Conservation (phyloP, 2,329 filamentous ascomycete genomes). For the Hymenoscyphus scutula region DNA sequence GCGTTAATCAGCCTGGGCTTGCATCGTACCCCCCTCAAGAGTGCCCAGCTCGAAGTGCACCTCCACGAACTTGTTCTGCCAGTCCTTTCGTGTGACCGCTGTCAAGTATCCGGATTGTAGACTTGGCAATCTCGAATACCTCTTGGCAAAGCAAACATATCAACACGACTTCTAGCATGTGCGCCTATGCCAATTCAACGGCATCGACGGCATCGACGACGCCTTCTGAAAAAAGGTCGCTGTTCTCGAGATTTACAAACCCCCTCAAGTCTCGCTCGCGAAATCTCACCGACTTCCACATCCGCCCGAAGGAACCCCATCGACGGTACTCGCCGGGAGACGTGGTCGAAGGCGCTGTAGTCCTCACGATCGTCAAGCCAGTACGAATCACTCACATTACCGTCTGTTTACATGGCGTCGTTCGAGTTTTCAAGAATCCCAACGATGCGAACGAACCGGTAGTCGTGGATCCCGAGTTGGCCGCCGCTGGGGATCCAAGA, state of each 20-base stretch:
- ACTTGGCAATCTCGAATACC: conserved; percentile 31
- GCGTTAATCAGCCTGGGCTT: conserved; percentile 1
- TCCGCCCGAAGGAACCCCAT: conserved; percentile 74
- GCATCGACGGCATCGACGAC: conserved; percentile 19
- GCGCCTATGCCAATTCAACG: conserved; percentile 32
- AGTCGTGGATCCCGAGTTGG: conserved; percentile 39
- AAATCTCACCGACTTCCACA: conserved; percentile 74
- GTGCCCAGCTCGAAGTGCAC: conserved; percentile 7
- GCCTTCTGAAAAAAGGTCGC: conserved; percentile 30
- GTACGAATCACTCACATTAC: conserved; percentile 77
- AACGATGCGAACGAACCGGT: conserved; percentile 52
- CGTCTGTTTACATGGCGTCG: conserved; percentile 74
- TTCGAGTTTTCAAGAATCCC: conserved; percentile 70
- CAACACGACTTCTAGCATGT: conserved; percentile 32
- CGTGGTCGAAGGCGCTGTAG: conserved; percentile 67
- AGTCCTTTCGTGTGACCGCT: conserved; percentile 17
- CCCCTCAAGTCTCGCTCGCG: conserved; percentile 49
- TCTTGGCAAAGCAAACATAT: conserved; percentile 34
- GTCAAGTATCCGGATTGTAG: conserved; percentile 20
- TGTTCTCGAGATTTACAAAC: conserved; percentile 44
- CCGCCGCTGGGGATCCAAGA: conserved; percentile 39
- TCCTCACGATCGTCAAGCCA: conserved; percentile 71
- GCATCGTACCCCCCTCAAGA: conserved; percentile 8
- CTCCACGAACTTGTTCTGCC: conserved; percentile 4
- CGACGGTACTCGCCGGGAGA: conserved; percentile 75